These are phyloP conservation scores for Emmonsia crescens DNA, from an alignment of 2,329 filamentous ascomycete genomes.

Conservation along the genomic window DNA sequence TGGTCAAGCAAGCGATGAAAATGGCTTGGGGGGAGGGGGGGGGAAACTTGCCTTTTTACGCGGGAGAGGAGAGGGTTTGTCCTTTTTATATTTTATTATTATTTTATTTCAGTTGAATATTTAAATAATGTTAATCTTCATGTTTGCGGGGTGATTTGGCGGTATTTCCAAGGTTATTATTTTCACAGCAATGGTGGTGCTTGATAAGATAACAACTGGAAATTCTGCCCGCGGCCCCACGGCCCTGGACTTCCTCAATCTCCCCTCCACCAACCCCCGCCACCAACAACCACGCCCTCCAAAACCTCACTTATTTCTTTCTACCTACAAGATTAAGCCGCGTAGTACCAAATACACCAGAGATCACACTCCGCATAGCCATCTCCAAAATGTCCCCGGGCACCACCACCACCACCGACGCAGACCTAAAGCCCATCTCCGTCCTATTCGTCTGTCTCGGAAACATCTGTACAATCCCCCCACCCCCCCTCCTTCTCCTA, in stretches of 20 bases:
- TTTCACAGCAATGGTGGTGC: no score
- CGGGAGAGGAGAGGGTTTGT: no score
- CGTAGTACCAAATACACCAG: neutral
- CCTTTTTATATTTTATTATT: no score
- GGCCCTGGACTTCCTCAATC: no score
- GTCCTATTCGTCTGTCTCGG: slow-evolving; percentile 94
- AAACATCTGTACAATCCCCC: slow-evolving; percentile 62
- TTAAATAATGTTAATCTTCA: no score
- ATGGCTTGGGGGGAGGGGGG: no score
- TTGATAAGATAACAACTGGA: neutral
- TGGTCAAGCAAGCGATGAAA: no score
- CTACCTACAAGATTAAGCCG: neutral
- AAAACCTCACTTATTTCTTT: neutral
- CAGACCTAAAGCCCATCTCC: slow-evolving; percentile 38
- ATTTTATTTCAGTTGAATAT: no score
- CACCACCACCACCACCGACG: neutral
- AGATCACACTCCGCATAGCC: neutral
- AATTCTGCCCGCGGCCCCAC: no score
- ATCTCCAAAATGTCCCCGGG: neutral
- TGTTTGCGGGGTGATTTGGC: no score
- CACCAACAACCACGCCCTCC: neutral
- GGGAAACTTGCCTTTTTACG: no score
- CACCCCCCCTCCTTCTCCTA: slow-evolving; percentile 5
- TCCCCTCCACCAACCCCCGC: neutral
- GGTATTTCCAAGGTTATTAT: no score